phyloP scores from a whole-genome alignment of 257 asterid species.

The Nicotiana sylvestris region DNA sequence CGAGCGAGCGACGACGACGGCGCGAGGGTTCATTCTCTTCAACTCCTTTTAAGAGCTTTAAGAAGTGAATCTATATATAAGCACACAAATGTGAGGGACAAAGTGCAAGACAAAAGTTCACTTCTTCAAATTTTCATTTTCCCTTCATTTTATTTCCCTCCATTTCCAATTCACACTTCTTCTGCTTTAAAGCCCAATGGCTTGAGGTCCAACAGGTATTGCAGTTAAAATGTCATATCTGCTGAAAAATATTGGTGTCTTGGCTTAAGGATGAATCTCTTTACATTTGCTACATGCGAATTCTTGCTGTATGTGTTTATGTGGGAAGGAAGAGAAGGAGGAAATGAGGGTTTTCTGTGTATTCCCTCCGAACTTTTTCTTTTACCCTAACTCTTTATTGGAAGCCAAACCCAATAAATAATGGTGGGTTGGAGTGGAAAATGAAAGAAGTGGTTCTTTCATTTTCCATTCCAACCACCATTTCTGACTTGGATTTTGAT shows the following conservation, averaged over 20 bases:
- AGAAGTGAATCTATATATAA: too few relatives aligned
- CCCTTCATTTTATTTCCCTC: too few relatives aligned
- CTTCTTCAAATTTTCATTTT: too few relatives aligned
- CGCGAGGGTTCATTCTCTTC: too few relatives aligned
- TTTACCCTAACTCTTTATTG: neutral
- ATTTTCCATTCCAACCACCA: neutral
- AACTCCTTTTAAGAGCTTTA: too few relatives aligned
- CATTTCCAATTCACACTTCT: too few relatives aligned
- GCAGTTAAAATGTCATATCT: neutral
- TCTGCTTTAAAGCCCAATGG: too few relatives aligned
- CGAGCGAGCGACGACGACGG: too few relatives aligned
- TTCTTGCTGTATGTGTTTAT: neutral
- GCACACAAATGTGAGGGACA: too few relatives aligned
- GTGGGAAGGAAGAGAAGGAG: neutral
- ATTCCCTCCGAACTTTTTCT: neutral
- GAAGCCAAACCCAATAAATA: neutral
- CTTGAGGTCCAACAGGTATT: neutral
- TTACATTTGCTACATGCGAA: neutral
- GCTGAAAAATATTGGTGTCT: neutral
- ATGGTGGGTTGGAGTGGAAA: constrained; percentile 1
- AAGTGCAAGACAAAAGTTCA: too few relatives aligned
- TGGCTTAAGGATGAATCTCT: neutral
- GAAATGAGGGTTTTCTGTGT: neutral
- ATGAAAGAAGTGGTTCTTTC: neutral
- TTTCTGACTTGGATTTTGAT: neutral